Base-by-base conservation (phyloP, 805 yeast species). In the Wickerhamiella bombiphila region DNA sequence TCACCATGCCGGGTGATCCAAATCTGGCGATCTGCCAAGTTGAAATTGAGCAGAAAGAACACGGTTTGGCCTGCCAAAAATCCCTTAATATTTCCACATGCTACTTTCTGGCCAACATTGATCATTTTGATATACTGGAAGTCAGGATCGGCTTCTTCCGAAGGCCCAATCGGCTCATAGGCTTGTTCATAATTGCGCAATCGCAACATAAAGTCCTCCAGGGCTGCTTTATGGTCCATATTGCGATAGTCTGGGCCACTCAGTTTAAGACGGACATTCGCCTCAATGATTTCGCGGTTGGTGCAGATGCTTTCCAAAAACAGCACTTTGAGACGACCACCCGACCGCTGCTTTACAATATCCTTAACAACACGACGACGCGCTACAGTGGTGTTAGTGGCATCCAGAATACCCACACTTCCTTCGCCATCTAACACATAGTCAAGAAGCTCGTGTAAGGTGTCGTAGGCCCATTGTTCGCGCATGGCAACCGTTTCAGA, bases 1-100 rank as follows among this genome's bases (percentile, higher is more conserved):
- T 88, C 97, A 36, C 98, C 98, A 52, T 86, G 95, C 43, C 98
- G 71, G 1, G 96, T 77, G 44, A 88, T 79, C 85, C 94, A 88
- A 36, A 88, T 85, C 55, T 86, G 93, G 43, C 96, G 69, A 54
- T 81, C 91, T 41, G 78, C 70, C 31, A 88, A 65, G 54, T 91
- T 88, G 69, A 88, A 88, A 51, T 83, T 83, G 44, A 88, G 65
- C 45, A 88, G 62, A 62, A 83, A 91, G 54, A 83, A 88, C 26
- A 86, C 81, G 1, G 94, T 80, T 53, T 91, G 97, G 2, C 94
- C 85, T 0, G 95, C 88, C 37, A 88, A 62, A 52, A 83, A 91
- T 4, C 80, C 80, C 51, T 81, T 81, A 40, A 88, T 80, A 53
- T 86, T 83, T 56, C 78, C 86, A 24, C 94, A 82, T 37, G 88